Percentiles rank a stretch among this genome's conserved stretches.
Conservation (phyloP, 352 stramenopile genomes). For the Phytophthora tubulina region DNA sequence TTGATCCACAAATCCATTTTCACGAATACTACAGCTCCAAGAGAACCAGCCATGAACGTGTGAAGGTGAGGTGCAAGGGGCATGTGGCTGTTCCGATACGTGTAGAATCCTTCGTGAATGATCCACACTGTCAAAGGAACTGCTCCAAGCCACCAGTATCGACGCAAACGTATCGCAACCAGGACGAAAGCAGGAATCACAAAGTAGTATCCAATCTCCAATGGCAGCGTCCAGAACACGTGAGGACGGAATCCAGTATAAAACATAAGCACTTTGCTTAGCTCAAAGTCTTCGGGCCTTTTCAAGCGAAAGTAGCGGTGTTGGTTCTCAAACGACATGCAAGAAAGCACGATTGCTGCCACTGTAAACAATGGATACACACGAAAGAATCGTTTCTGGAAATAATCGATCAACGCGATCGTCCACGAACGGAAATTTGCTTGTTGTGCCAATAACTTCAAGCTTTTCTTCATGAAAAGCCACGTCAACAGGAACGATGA, state of each 20-base stretch:
- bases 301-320: conserved; percentile 44
- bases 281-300: conserved; percentile 39
- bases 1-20: conserved; percentile 37
- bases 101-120: conserved; percentile 27
- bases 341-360: conserved; percentile 41
- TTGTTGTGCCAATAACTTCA: conserved; percentile 37
- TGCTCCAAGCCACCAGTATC: conserved; percentile 42
- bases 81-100: conserved; percentile 31
- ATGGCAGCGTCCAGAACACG: conserved; percentile 47
- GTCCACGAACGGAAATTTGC: conserved; percentile 25
- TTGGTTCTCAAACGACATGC: conserved; percentile 43
- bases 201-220: conserved; percentile 50
- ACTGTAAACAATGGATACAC: conserved; percentile 66
- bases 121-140: conserved; percentile 33
- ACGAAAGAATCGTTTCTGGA: conserved; percentile 61
- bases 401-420: conserved; percentile 50
- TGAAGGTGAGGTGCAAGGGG: conserved; percentile 31
- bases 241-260: conserved; percentile 41
- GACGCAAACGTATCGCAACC: conserved; percentile 27
- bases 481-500: conserved; percentile 40
- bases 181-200: conserved; percentile 50
- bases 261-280: conserved; percentile 52
- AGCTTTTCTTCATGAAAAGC: conserved; percentile 42
- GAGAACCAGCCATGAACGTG: conserved; percentile 47
- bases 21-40: conserved; percentile 47